Evolutionary conservation across 2,329 filamentous ascomycete genomes (phyloP), one percentile per base, ranked within the genome.

Genomic region (Stenocarpella maydis): DNA sequence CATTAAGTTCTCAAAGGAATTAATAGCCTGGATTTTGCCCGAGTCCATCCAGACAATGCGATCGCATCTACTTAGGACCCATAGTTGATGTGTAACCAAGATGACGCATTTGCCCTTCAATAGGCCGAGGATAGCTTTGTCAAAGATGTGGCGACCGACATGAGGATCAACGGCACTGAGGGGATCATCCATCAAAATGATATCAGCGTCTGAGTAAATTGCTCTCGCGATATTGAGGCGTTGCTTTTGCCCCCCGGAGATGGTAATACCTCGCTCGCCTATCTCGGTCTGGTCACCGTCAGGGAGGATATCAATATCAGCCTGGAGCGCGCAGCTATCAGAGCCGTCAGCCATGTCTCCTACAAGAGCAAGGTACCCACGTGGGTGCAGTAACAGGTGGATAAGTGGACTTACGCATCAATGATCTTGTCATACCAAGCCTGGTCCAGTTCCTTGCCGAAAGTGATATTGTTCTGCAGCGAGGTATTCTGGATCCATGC

Each of bases 201-300:
- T 74, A 45, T 77, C 73, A 14, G 77, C 74, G 41, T 78, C 72
- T 28, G 77, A 75, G 80, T 87, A 71, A 21, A 80, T 74, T 3
- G 80, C 77, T 50, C 96, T 88, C 19, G 95, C 96, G 76, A 98
- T 98, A 77, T 98, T 98, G 73, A 98, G 84, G 14, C 96, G 90
- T 79, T 98, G 95, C 80, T 98, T 98, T 79, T 98, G 95, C 1
- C 95, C 95, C 69, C 95, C 95, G 21, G 94, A 97, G 1, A 98
- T 92, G 1, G 94, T 98, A 76, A 98, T 98, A 66, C 96, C 95
- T 71, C 94, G 90, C 79, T 98, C 95, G 28, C 95, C 96, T 76
- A 98, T 97, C 79, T 98, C 95, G 0, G 95, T 98, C 75, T 87
- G 80, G 75, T 98, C 96, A 19, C 93, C 92, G 69, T 92, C 88